Evolutionary conservation across 129 eudicot species (phyloP).

Genomic region (Flaveria sonorensis): DNA sequence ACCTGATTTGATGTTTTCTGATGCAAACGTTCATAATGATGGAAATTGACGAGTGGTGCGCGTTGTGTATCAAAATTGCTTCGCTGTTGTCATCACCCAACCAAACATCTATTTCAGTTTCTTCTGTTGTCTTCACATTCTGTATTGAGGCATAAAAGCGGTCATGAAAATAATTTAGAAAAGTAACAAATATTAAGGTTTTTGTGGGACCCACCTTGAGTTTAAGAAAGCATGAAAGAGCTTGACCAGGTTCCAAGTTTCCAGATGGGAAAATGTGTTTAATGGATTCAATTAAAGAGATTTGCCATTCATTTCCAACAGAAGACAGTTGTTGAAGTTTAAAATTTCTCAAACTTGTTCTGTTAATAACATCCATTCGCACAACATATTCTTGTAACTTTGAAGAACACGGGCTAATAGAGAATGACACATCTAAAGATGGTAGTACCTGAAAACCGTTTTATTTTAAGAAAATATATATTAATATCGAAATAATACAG

Average conservation of each 20-base stretch:
- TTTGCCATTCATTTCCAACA: conserved; percentile 76
- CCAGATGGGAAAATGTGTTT: conserved; percentile 55
- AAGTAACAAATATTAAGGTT: not conserved
- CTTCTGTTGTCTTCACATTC: conserved; percentile 49
- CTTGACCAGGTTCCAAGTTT: conserved; percentile 70
- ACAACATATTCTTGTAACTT: conserved; percentile 72
- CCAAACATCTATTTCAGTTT: conserved; percentile 51
- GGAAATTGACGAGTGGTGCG: conserved; percentile 69
- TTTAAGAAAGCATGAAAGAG: conserved; percentile 81
- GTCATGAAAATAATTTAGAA: conserved; percentile 1
- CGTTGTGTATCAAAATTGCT: conserved; percentile 50
- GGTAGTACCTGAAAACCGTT: conserved; percentile 64
- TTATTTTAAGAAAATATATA: not conserved
- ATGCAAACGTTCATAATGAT: conserved; percentile 66
- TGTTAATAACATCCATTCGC: conserved; percentile 80
- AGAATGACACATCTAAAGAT: conserved; percentile 77
- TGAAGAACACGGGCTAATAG: conserved; percentile 70
- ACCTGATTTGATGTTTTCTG: conserved; percentile 64
- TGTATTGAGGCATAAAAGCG: conserved; percentile 33
- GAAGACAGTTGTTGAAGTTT: conserved; percentile 80
- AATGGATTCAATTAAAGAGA: conserved; percentile 70
- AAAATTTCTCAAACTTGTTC: conserved; percentile 63
- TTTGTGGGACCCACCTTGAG: conserved; percentile 57
- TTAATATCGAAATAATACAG: not conserved
- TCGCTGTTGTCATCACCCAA: conserved; percentile 46